Percentiles rank a stretch among this genome's conserved stretches.
Evolutionary conservation across 352 stramenopile species (phyloP).

Genomic region (Pythium monospermum): DNA sequence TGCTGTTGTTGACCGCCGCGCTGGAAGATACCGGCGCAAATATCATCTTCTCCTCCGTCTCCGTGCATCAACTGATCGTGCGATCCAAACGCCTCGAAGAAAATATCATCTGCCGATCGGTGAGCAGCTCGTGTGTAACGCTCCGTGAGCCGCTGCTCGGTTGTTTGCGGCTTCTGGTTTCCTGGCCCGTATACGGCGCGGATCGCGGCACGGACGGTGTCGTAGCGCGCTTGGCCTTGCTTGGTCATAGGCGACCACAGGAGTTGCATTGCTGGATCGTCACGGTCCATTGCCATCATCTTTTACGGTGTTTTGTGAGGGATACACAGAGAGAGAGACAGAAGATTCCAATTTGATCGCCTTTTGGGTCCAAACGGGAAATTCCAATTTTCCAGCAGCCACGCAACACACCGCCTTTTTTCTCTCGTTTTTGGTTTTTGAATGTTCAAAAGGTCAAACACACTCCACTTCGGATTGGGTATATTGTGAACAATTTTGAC

Average conservation of each 20-base stretch:
- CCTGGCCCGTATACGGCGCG: conserved; percentile 2
- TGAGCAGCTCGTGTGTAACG: conserved; percentile 43
- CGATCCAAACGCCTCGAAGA: conserved; percentile 60
- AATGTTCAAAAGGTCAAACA: conserved; percentile 20
- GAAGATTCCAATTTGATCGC: no score
- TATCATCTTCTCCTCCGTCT: conserved; percentile 15
- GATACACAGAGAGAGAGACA: no score
- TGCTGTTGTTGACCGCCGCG: conserved; percentile 1
- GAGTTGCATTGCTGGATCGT: conserved; percentile 19
- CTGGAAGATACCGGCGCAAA: conserved; percentile 10
- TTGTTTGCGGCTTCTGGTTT: background rate
- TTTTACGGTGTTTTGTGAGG: background rate
- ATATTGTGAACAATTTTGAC: conserved; percentile 3
- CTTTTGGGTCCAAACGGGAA: no score
- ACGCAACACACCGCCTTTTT: conserved; percentile 1
- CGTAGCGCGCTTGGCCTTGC: conserved; percentile 17
- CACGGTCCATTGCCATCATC: conserved; percentile 11
- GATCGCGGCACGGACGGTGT: conserved; percentile 14
- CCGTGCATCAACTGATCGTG: conserved; percentile 36
- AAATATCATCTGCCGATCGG: conserved; percentile 49
- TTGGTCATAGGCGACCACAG: conserved; percentile 25
- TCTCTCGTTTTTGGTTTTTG: conserved; percentile 22
- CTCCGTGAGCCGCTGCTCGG: conserved; percentile 28
- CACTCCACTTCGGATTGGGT: conserved; percentile 7
- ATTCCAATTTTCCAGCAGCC: no score